Percentiles rank a stretch among this genome's conserved stretches.
Conservation (phyloP, 2,329 filamentous ascomycete species). For the Leptodontidium sp. region DNA sequence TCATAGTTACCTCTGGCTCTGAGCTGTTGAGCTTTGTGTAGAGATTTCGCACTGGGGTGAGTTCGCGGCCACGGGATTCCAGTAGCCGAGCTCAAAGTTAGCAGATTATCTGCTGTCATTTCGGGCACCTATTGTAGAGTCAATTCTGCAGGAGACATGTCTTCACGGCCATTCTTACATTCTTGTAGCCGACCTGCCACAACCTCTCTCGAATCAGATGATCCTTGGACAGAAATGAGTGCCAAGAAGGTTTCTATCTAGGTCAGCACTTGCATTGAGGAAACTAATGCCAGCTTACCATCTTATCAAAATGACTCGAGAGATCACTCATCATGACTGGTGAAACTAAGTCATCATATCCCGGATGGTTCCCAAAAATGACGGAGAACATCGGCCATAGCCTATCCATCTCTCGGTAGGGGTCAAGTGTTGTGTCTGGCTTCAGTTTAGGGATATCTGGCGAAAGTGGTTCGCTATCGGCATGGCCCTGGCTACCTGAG, state of each 20-base stretch:
- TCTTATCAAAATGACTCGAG: background rate
- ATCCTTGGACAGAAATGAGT: conserved; percentile 11
- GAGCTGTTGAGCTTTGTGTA: background rate
- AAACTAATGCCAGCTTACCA: background rate
- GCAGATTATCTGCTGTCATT: background rate
- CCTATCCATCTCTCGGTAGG: conserved; percentile 4
- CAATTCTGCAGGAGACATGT: background rate
- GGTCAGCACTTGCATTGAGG: background rate
- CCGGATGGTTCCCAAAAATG: background rate
- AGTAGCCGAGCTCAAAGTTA: background rate
- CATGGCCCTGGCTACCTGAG: background rate
- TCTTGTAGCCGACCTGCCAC: conserved; percentile 10
- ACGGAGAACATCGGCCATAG: conserved; percentile 9
- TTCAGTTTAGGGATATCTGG: background rate
- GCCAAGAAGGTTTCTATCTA: conserved; percentile 9
- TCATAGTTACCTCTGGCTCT: background rate
- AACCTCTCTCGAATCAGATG: conserved; percentile 1
- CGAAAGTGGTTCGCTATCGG: background rate
- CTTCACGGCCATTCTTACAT: background rate
- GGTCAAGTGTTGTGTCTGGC: background rate
- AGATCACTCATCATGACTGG: conserved; percentile 11
- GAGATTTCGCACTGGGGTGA: background rate
- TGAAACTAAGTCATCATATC: background rate
- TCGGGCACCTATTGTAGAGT: background rate
- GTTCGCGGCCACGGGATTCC: background rate